These are phyloP conservation scores for Zopfia rhizophila DNA, from an alignment of 2,329 filamentous ascomycete genomes.

Conservation along the genomic window DNA sequence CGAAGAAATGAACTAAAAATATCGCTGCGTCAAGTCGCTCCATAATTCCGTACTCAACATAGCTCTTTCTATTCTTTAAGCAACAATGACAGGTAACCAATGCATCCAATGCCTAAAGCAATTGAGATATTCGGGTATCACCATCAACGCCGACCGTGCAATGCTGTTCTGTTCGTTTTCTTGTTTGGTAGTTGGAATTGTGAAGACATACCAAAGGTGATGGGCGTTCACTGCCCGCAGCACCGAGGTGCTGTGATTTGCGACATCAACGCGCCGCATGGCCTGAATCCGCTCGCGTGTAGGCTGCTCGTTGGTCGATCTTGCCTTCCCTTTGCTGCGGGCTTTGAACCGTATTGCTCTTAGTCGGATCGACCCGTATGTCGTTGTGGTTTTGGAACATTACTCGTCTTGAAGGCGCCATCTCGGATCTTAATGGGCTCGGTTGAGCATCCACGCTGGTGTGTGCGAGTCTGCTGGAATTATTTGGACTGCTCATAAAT, in stretches of 20 bases:
- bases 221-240: not conserved
- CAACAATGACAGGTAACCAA: no score
- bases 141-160: constrained; percentile 45
- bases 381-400: constrained; percentile 50
- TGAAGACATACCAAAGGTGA: not conserved
- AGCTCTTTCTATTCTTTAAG: no score
- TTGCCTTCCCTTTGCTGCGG: constrained; percentile 35
- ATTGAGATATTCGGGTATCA: constrained; percentile 43
- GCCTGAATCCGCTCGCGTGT: constrained; percentile 37
- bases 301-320: constrained; percentile 38
- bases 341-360: constrained; percentile 8
- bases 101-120: constrained; percentile 28
- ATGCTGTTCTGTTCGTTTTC: constrained; percentile 35
- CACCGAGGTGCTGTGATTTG: not conserved
- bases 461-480: constrained; percentile 59
- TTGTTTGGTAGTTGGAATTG: not conserved
- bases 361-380: constrained; percentile 23
- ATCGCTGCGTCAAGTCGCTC: no score
- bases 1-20: no score
- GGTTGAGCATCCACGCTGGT: constrained; percentile 36
- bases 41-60: no score
- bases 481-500: constrained; percentile 83
- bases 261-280: constrained; percentile 35
- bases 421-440: constrained; percentile 43
- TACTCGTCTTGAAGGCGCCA: constrained; percentile 40